phyloP scores from a whole-genome alignment of 495 filamentous ascomycete genomes.

The Penicillium tannophilum region DNA sequence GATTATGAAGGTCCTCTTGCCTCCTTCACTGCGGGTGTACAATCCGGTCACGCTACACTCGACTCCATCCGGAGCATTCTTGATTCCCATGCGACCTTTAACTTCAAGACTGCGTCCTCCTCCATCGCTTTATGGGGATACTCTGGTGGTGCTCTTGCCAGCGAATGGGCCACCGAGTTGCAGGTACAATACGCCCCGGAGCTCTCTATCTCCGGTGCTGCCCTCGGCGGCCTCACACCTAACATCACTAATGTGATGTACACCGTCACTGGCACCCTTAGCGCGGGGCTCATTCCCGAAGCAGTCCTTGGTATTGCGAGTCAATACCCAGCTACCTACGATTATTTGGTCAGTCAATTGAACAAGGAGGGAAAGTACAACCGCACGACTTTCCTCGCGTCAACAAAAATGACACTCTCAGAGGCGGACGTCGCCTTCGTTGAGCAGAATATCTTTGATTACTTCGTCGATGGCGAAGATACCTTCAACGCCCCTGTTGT shows the following conservation, averaged over 20 bases:
- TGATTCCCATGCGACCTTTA: constrained; percentile 5
- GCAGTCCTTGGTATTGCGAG: constrained; percentile 16
- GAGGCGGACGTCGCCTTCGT: not conserved
- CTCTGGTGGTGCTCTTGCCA: constrained; percentile 50
- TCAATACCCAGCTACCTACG: constrained; percentile 11
- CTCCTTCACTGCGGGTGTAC: constrained; percentile 39
- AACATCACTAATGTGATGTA: constrained; percentile 13
- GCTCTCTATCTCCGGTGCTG: constrained; percentile 24
- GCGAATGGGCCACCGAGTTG: constrained; percentile 50
- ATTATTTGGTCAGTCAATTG: not conserved
- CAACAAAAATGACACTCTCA: not conserved
- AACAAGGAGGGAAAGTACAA: not conserved
- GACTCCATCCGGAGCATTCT: constrained; percentile 49
- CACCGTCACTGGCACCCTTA: not conserved
- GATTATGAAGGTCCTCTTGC: constrained; percentile 51
- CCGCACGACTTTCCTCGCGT: not conserved
- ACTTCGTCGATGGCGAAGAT: not conserved
- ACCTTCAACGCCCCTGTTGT: not conserved
- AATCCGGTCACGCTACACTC: constrained; percentile 46
- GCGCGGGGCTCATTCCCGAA: constrained; percentile 3
- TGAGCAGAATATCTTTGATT: not conserved
- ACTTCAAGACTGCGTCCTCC: constrained; percentile 13
- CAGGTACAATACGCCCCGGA: constrained; percentile 49
- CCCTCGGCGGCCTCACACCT: constrained; percentile 12
- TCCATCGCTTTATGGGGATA: constrained; percentile 48